Evolutionary conservation across 495 filamentous ascomycete genomes (phyloP), one percentile per base, ranked within the genome.

Genomic region (Talaromyces trachyspermus): DNA sequence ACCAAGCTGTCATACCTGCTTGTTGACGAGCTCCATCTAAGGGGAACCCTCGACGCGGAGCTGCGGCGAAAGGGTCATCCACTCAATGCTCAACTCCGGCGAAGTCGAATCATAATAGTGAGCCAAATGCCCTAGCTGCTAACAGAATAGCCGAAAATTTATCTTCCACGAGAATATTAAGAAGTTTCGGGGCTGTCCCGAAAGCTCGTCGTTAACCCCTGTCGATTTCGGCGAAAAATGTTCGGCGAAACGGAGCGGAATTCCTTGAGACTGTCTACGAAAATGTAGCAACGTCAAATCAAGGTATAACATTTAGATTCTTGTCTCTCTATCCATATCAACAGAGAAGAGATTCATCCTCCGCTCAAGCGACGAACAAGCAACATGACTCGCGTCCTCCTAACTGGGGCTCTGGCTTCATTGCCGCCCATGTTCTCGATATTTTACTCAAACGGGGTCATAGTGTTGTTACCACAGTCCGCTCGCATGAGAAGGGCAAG

Each of bases 391-490:
- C 53, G 56, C 19, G 52, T 58, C 33, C 56, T 58, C 33, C 44
- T 58, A 41, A 41, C 19, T 41, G 80, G 80, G 83, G 79, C 38
- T 78, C 70, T 51, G 83, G 83, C 69, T 87, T 87, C 62, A 85
- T 87, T 49, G 83, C 83, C 48, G 86, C 86, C 48, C 87, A 95
- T 61, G 75, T 89, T 49, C 74, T 95, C 40, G 85, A 94, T 41
- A 72, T 79, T 33, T 78, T 94, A 24, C 70, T 90, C 29, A 59
- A 80, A 51, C 74, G 72, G 54, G 75, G 71, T 71, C 75, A 54
- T 61, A 79, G 78, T 37, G 87, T 92, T 12, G 80, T 92, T 11
- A 86, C 88, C 8, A 95, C 87, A 6, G 90, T 96, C 41, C 77
- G 90, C 38, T 82, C 78, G 3, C 73, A 85, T 42, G 78, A 80